Evolutionary conservation across 352 stramenopile genomes (phyloP).

Genomic region (Pythium pyrilobum): DNA sequence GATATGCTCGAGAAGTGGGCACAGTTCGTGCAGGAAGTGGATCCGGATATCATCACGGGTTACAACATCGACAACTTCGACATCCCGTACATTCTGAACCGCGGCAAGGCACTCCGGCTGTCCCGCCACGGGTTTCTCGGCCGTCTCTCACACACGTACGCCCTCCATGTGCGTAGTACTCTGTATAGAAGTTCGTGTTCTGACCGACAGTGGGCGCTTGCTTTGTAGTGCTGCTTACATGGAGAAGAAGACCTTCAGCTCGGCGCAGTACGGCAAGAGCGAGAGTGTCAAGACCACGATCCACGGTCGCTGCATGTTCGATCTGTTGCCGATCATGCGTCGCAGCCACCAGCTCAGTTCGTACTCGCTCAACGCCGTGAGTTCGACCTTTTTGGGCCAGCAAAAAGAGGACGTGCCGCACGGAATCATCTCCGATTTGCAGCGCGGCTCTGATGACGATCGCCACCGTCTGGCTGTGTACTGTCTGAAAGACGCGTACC

Average conservation of each 20-base stretch:
- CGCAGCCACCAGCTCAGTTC: slow-evolving; percentile 98
- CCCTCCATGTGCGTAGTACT: not conserved
- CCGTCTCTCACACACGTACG: slow-evolving; percentile 81
- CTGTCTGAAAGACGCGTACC: slow-evolving; percentile 98
- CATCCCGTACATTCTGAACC: slow-evolving; percentile 98
- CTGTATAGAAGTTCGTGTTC: not conserved
- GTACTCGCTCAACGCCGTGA: slow-evolving; percentile 99
- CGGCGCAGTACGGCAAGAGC: slow-evolving; percentile 95
- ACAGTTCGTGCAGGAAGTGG: slow-evolving; percentile 92
- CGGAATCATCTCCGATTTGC: slow-evolving; percentile 95
- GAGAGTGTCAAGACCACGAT: slow-evolving; percentile 99
- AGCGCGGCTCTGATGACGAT: slow-evolving; percentile 96
- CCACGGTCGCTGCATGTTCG: slow-evolving; percentile 97
- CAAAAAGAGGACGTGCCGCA: slow-evolving; percentile 99
- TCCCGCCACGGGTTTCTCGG: slow-evolving; percentile 77
- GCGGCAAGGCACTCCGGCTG: slow-evolving; percentile 92
- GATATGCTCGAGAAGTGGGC: slow-evolving; percentile 98
- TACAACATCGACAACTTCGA: slow-evolving; percentile 99
- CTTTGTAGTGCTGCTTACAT: slow-evolving; percentile 65
- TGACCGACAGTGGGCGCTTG: not conserved
- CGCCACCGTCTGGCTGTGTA: slow-evolving; percentile 98
- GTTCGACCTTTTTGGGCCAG: slow-evolving; percentile 95
- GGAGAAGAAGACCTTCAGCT: slow-evolving; percentile 98
- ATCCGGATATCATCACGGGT: slow-evolving; percentile 99
- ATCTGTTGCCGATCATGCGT: slow-evolving; percentile 99